Conservation (phyloP, 192 early-diverging fungal species). For the Podila minutissima region DNA sequence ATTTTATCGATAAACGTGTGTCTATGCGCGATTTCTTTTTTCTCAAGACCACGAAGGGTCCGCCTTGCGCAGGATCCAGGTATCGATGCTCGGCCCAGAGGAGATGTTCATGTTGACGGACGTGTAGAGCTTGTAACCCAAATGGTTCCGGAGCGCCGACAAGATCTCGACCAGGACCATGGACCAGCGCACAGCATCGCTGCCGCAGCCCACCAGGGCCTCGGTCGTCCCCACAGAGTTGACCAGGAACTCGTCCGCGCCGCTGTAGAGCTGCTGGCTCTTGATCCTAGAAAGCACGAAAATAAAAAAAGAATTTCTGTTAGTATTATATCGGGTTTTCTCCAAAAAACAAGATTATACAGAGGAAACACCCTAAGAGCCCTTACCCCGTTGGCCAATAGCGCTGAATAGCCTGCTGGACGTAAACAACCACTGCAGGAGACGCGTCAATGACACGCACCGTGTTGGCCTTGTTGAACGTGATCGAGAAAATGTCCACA, state of each 20-base stretch:
- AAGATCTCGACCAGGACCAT: slow-evolving; percentile 29
- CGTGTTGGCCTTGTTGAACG: slow-evolving; percentile 22
- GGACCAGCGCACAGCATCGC: slow-evolving; percentile 7
- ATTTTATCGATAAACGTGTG: too few relatives aligned
- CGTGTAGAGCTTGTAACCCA: slow-evolving; percentile 20
- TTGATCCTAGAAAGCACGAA: slow-evolving; percentile 8
- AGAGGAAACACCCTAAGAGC: too few relatives aligned
- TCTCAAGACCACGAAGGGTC: too few relatives aligned
- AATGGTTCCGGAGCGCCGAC: background rate
- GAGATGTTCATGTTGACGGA: slow-evolving; percentile 23
- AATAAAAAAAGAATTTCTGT: background rate
- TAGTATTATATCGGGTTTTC: background rate
- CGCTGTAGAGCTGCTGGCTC: background rate
- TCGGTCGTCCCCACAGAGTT: slow-evolving; percentile 4
- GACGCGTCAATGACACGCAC: slow-evolving; percentile 27
- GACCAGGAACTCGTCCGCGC: slow-evolving; percentile 20
- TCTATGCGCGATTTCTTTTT: too few relatives aligned
- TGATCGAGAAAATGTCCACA: slow-evolving; percentile 24
- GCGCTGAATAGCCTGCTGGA: slow-evolving; percentile 6
- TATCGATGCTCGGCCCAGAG: too few relatives aligned
- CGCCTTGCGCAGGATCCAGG: too few relatives aligned
- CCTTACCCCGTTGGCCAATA: slow-evolving; percentile 22
- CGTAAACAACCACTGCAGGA: background rate
- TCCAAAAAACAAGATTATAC: too few relatives aligned
- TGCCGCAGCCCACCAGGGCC: background rate